A percentile compares a stretch with the other conserved stretches of the same genome.
These are phyloP conservation scores for Zygosaccharomyces sapae DNA, from an alignment of 1,139 yeast genomes.

Conservation along the genomic window DNA sequence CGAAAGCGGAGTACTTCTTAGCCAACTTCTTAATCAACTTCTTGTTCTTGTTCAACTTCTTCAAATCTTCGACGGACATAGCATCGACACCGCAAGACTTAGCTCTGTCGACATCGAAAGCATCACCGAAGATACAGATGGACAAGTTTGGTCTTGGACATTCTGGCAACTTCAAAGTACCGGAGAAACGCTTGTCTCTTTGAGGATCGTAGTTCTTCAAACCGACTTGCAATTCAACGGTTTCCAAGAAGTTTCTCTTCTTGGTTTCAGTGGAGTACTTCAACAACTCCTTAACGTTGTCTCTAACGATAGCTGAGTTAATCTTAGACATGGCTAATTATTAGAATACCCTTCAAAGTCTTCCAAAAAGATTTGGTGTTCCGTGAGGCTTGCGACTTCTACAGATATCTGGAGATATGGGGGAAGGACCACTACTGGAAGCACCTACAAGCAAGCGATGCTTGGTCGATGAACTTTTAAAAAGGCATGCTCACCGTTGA, in stretches of 20 bases:
- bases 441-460: background rate
- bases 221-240: slow-evolving; percentile 99
- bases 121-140: slow-evolving; percentile 99
- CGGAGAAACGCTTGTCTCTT: slow-evolving; percentile 99
- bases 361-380: slow-evolving; percentile 22
- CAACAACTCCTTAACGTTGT: slow-evolving; percentile 88
- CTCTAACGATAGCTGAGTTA: slow-evolving; percentile 91
- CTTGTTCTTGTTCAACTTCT: slow-evolving; percentile 99
- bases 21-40: slow-evolving; percentile 99
- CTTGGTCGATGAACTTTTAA: background rate
- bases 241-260: slow-evolving; percentile 99
- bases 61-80: slow-evolving; percentile 99
- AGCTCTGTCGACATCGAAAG: slow-evolving; percentile 99
- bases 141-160: slow-evolving; percentile 99
- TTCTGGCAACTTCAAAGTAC: slow-evolving; percentile 96
- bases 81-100: slow-evolving; percentile 99
- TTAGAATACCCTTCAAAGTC: slow-evolving; percentile 28
- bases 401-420: slow-evolving; percentile 4
- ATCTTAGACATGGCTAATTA: slow-evolving; percentile 77
- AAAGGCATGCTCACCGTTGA: background rate
- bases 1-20: slow-evolving; percentile 99
- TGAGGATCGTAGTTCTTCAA: slow-evolving; percentile 99
- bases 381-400: slow-evolving; percentile 20
- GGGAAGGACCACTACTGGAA: background rate
- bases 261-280: slow-evolving; percentile 90